Percentiles rank a stretch among this genome's conserved stretches.
These are phyloP conservation scores for Phytopythium kandeliae DNA, from an alignment of 352 stramenopile species.

Conservation along the genomic window DNA sequence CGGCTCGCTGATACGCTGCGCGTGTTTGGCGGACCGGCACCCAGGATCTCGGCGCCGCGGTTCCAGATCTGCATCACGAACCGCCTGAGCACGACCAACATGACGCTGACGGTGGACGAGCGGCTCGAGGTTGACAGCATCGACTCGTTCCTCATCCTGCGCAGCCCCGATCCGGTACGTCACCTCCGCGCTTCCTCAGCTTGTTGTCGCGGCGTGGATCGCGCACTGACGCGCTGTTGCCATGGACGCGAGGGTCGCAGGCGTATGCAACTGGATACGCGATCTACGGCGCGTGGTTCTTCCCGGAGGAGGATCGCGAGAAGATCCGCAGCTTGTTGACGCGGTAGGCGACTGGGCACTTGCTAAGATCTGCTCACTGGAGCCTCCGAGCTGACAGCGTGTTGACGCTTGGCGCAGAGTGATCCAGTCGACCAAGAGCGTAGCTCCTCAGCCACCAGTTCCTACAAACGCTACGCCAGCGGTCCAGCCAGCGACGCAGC, in stretches of 20 bases:
- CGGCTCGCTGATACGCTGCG: neutral
- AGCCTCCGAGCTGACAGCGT: neutral
- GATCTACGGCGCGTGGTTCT: constrained; percentile 88
- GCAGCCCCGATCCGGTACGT: constrained; percentile 51
- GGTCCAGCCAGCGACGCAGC: constrained; percentile 10
- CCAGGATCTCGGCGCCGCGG: constrained; percentile 60
- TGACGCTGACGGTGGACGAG: constrained; percentile 69
- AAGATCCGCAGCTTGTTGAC: constrained; percentile 75
- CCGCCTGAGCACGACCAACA: constrained; percentile 84
- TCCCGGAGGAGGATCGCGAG: constrained; percentile 75
- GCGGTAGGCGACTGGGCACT: constrained; percentile 41
- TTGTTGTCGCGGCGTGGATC: neutral
- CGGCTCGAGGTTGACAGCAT: constrained; percentile 76
- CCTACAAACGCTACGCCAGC: constrained; percentile 13
- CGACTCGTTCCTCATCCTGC: constrained; percentile 82
- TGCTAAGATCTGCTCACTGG: no score
- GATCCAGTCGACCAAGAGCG: constrained; percentile 53
- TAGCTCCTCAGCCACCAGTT: constrained; percentile 18
- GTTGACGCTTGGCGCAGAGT: constrained; percentile 25
- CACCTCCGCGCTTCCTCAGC: neutral
- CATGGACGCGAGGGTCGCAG: constrained; percentile 12
- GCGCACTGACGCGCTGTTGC: no score
- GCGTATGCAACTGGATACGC: constrained; percentile 52
- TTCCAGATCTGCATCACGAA: constrained; percentile 90
- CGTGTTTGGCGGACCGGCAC: neutral